Evolutionary conservation across 495 filamentous ascomycete species (phyloP).

Genomic region (Xylona heveae): DNA sequence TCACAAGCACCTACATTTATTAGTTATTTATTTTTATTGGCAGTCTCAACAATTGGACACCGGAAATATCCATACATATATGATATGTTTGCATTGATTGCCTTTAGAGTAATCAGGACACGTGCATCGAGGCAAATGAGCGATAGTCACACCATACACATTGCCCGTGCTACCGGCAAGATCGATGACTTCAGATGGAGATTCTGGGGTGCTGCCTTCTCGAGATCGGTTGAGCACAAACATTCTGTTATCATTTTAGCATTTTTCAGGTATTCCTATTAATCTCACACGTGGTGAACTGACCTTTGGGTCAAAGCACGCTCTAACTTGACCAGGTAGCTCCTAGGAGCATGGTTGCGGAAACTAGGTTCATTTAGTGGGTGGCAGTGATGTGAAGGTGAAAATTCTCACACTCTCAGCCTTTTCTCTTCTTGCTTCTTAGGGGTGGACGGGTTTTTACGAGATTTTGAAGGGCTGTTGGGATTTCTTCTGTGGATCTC

Average conservation of each 20-base stretch:
- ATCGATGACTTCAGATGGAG: slow-evolving; percentile 33
- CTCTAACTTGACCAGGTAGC: slow-evolving; percentile 19
- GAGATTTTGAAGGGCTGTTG: slow-evolving; percentile 7
- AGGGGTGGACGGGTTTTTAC: slow-evolving; percentile 7
- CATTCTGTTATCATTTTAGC: slow-evolving; percentile 21
- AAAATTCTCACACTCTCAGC: too few species aligned
- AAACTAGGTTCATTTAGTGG: too few species aligned
- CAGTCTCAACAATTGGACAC: slow-evolving; percentile 3
- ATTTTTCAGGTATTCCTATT: not conserved
- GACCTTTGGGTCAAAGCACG: slow-evolving; percentile 25
- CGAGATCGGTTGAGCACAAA: slow-evolving; percentile 30
- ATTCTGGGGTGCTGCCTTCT: slow-evolving; percentile 15
- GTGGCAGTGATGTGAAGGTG: too few species aligned
- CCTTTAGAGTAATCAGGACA: slow-evolving; percentile 41
- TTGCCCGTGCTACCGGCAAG: slow-evolving; percentile 60
- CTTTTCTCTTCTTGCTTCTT: slow-evolving; percentile 18
- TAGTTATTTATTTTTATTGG: not conserved
- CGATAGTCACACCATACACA: slow-evolving; percentile 41
- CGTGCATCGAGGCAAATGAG: slow-evolving; percentile 35
- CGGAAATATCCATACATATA: slow-evolving; percentile 25
- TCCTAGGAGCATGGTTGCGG: slow-evolving; percentile 17
- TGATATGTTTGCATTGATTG: slow-evolving; percentile 60
- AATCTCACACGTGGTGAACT: not conserved
- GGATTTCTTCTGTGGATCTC: slow-evolving; percentile 1
- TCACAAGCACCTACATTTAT: slow-evolving; percentile 29